A percentile compares a stretch with the other conserved stretches of the same genome.
Evolutionary conservation across 148 eudicot genomes (phyloP).

Genomic region (Pharnaceum exiguum): DNA sequence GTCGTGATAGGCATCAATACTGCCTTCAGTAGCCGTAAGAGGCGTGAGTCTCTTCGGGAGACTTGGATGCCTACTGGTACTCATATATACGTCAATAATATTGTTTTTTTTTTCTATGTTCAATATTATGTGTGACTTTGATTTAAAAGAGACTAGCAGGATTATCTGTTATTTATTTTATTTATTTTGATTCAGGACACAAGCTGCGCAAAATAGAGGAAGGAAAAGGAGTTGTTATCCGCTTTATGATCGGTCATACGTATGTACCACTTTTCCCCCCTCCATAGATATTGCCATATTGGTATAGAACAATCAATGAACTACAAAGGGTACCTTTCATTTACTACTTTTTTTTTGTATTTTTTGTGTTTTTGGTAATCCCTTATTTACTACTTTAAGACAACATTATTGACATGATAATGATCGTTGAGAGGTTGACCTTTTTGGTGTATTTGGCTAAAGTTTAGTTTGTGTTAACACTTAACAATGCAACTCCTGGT

Average conservation of each 20-base stretch:
- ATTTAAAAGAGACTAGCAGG: not conserved
- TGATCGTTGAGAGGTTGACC: too few species aligned
- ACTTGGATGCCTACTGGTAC: constrained; percentile 34
- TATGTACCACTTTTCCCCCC: constrained; percentile 1
- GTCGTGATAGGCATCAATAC: constrained; percentile 26
- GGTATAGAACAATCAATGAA: too few species aligned
- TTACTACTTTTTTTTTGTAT: too few species aligned
- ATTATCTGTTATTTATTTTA: not conserved
- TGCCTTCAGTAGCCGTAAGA: constrained; percentile 23
- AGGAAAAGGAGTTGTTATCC: constrained; percentile 24
- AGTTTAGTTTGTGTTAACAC: too few species aligned
- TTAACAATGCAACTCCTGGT: too few species aligned
- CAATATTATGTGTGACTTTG: not conserved
- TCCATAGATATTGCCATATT: not conserved
- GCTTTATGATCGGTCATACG: constrained; percentile 28
- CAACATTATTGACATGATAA: too few species aligned
- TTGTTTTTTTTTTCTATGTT: too few species aligned
- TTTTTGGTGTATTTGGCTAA: too few species aligned
- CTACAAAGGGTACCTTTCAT: too few species aligned
- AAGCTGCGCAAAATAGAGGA: constrained; percentile 11
- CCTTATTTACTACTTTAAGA: too few species aligned
- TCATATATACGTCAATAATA: too few species aligned
- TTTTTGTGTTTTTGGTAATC: too few species aligned
- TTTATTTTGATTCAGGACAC: constrained; percentile 10
- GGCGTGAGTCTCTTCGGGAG: constrained; percentile 23